These are phyloP conservation scores for Cicer cuneatum DNA, from an alignment of 306 rosid species.

Conservation along the genomic window DNA sequence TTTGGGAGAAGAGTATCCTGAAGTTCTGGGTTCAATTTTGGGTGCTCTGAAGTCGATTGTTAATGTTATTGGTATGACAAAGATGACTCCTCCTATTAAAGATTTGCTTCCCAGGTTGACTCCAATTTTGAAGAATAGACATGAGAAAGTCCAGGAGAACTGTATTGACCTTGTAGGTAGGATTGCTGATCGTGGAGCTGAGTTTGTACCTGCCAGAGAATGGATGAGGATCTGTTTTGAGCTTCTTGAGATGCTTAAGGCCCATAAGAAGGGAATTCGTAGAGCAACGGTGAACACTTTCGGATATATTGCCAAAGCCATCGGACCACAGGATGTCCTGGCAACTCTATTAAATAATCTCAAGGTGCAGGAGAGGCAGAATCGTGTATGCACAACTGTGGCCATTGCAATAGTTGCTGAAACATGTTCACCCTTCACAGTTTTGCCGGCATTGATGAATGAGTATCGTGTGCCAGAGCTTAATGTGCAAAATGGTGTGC, in stretches of 20 bases:
- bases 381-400: constrained; percentile 95
- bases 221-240: constrained; percentile 99
- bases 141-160: constrained; percentile 95
- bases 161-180: constrained; percentile 95
- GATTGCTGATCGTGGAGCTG: constrained; percentile 98
- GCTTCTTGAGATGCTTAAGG: constrained; percentile 98
- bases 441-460: constrained; percentile 93
- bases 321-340: constrained; percentile 93
- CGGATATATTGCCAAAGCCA: constrained; percentile 92
- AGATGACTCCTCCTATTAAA: constrained; percentile 98
- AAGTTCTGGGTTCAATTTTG: constrained; percentile 89
- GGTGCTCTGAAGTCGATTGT: constrained; percentile 98
- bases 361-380: constrained; percentile 95
- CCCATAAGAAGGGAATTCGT: constrained; percentile 94
- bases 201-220: constrained; percentile 94
- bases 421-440: constrained; percentile 94
- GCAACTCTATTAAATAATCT: constrained; percentile 87
- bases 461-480: constrained; percentile 98
- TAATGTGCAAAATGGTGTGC: constrained; percentile 92
- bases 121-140: constrained; percentile 95
- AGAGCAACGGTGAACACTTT: constrained; percentile 92
- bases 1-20: constrained; percentile 97
- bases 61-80: constrained; percentile 97
- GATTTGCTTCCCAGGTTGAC: constrained; percentile 95
- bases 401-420: constrained; percentile 96